Conservation (phyloP, 2,329 filamentous ascomycete genomes). For the Ilyonectria sp. region DNA sequence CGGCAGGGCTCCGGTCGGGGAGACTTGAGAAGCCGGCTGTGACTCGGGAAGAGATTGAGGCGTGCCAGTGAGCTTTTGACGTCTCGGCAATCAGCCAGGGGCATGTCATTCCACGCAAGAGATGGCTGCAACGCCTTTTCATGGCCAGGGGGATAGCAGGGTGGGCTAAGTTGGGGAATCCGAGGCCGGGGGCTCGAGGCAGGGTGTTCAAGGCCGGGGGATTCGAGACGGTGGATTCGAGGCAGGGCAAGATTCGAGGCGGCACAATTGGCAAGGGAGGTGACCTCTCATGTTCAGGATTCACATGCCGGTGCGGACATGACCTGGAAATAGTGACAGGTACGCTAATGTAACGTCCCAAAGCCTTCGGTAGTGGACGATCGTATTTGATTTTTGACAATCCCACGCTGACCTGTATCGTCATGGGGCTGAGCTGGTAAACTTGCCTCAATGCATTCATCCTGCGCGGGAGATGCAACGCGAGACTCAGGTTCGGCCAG, state of each 20-base stretch:
- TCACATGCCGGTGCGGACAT: not conserved
- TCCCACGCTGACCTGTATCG: conserved; percentile 2
- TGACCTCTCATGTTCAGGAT: conserved; percentile 18
- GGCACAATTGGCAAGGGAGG: not conserved
- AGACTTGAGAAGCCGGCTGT: conserved; percentile 1
- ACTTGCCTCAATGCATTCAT: not conserved
- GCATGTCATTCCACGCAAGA: not conserved
- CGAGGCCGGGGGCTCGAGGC: not conserved
- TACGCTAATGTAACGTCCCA: conserved; percentile 13
- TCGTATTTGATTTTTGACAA: conserved; percentile 6
- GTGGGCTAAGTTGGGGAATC: conserved; percentile 4
- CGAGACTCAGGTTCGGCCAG: too few species aligned
- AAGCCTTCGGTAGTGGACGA: conserved; percentile 9
- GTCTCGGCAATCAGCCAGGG: conserved; percentile 15
- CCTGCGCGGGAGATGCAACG: not conserved
- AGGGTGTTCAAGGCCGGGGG: not conserved
- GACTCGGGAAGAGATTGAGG: conserved; percentile 14
- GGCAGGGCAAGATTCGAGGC: conserved; percentile 7
- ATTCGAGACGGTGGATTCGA: not conserved
- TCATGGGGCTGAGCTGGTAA: conserved; percentile 2
- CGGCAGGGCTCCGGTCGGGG: not conserved
- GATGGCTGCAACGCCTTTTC: not conserved
- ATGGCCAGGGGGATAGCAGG: not conserved
- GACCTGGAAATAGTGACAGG: conserved; percentile 16
- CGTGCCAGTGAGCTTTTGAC: conserved; percentile 8